Evolutionary conservation across 352 stramenopile species (phyloP).

Genomic region (Globisporangium radiosum): DNA sequence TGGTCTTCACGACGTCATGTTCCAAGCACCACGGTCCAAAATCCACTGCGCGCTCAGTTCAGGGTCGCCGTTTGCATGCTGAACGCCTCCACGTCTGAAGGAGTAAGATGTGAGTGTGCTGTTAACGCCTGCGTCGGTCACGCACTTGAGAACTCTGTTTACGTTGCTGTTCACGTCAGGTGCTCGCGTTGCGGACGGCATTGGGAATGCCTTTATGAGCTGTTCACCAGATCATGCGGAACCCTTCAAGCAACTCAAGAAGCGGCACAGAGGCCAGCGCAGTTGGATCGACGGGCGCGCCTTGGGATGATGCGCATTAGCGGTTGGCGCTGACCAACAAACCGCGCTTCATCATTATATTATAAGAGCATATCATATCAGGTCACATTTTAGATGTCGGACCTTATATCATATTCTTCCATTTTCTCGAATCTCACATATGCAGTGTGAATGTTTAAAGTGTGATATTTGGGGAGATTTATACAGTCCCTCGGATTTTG

Average conservation of each 20-base stretch:
- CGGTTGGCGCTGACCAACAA: slow-evolving; percentile 12
- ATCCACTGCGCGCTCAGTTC: slow-evolving; percentile 19
- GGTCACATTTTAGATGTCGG: too few species aligned
- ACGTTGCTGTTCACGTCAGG: neutral
- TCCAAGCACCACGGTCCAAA: slow-evolving; percentile 24
- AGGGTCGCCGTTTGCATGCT: slow-evolving; percentile 19
- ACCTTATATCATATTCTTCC: too few species aligned
- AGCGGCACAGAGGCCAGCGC: neutral
- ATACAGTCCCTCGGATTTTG: too few species aligned
- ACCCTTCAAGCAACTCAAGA: too few species aligned
- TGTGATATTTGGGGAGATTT: too few species aligned
- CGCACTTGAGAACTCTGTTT: neutral
- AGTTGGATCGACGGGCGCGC: neutral
- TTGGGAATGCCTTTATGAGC: neutral
- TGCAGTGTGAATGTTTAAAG: too few species aligned
- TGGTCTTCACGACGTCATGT: too few species aligned
- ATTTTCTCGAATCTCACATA: too few species aligned
- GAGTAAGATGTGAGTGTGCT: slow-evolving; percentile 19
- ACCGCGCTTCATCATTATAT: slow-evolving; percentile 15
- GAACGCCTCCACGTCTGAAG: slow-evolving; percentile 15
- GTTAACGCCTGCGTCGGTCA: neutral
- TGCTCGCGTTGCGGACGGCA: neutral
- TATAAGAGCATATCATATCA: too few species aligned
- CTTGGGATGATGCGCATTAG: slow-evolving; percentile 9
- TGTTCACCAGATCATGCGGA: neutral